A percentile compares a stretch with the other conserved stretches of the same genome.
phyloP scores from a whole-genome alignment of 352 stramenopile genomes.

The Globisporangium iwayamae region DNA sequence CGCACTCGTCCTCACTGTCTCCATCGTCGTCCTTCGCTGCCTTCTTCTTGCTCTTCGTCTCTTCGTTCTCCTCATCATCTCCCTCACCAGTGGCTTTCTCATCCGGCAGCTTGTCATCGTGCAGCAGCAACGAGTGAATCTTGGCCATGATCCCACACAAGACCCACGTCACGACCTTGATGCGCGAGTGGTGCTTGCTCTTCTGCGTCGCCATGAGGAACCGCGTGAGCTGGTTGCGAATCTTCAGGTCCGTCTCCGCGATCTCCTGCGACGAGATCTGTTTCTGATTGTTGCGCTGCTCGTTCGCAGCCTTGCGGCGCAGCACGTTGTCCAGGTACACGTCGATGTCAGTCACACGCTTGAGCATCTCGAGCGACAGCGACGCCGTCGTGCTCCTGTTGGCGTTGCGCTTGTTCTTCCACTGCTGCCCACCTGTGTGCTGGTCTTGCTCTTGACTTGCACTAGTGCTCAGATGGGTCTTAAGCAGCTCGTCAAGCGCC shows the following conservation, averaged over 20 bases:
- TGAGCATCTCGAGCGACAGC: conserved; percentile 77
- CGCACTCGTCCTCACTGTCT: conserved; percentile 73
- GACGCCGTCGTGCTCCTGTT: conserved; percentile 30
- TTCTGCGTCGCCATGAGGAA: conserved; percentile 71
- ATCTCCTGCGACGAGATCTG: conserved; percentile 71
- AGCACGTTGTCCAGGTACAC: conserved; percentile 84
- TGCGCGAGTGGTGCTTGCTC: conserved; percentile 72
- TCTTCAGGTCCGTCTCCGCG: conserved; percentile 67
- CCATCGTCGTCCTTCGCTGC: conserved; percentile 24
- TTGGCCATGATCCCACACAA: conserved; percentile 84
- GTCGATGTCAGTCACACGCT: conserved; percentile 76
- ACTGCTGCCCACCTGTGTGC: background rate
- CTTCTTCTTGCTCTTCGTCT: conserved; percentile 25
- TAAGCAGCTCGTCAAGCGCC: conserved; percentile 59
- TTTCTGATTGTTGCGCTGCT: conserved; percentile 26
- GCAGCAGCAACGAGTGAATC: conserved; percentile 67
- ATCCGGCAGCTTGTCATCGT: conserved; percentile 62
- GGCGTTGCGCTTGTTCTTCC: conserved; percentile 4
- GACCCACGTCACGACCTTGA: conserved; percentile 86
- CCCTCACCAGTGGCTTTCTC: conserved; percentile 19
- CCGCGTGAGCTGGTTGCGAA: conserved; percentile 74
- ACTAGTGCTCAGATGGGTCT: conserved; percentile 17
- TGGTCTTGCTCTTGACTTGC: conserved; percentile 10
- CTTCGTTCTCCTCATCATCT: conserved; percentile 32
- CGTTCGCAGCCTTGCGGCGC: conserved; percentile 42